Conservation (phyloP, 257 asterid genomes). For the Fraxinus cuspidata region DNA sequence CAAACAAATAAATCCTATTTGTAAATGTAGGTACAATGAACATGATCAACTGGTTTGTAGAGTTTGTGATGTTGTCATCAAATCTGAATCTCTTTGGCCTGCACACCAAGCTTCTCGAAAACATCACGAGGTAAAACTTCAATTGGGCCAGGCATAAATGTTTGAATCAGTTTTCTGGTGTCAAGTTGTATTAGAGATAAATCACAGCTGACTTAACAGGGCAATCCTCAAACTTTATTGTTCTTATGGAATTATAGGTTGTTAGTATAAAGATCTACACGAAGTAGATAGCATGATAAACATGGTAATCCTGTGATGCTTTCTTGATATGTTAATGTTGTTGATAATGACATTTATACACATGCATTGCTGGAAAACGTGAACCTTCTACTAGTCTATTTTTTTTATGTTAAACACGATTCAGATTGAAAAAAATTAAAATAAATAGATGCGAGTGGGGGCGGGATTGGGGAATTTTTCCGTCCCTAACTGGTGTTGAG, state of each 20-base stretch:
- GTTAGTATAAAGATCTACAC: constrained; percentile 13
- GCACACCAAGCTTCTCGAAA: constrained; percentile 96
- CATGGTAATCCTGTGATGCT: constrained; percentile 12
- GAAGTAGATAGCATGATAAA: background rate
- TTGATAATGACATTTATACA: background rate
- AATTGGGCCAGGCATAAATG: background rate
- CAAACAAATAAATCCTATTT: background rate
- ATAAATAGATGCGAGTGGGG: no score
- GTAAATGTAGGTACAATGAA: constrained; percentile 74
- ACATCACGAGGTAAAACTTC: constrained; percentile 69
- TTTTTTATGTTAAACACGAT: background rate
- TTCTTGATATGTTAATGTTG: constrained; percentile 9
- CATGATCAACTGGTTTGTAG: constrained; percentile 77
- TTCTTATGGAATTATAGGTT: background rate
- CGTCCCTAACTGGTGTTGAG: background rate
- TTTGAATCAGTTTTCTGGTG: constrained; percentile 1
- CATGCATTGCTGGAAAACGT: constrained; percentile 7
- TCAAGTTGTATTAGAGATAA: background rate
- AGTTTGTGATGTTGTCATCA: constrained; percentile 74
- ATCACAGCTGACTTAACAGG: constrained; percentile 13
- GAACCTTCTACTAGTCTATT: background rate
- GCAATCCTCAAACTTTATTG: background rate
- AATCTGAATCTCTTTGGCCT: constrained; percentile 86
- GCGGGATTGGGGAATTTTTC: no score
- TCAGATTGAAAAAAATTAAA: no score